Percentiles rank a stretch among this genome's conserved stretches.
phyloP scores from a whole-genome alignment of 257 asterid species.

The Dorcoceras hygrometricum region DNA sequence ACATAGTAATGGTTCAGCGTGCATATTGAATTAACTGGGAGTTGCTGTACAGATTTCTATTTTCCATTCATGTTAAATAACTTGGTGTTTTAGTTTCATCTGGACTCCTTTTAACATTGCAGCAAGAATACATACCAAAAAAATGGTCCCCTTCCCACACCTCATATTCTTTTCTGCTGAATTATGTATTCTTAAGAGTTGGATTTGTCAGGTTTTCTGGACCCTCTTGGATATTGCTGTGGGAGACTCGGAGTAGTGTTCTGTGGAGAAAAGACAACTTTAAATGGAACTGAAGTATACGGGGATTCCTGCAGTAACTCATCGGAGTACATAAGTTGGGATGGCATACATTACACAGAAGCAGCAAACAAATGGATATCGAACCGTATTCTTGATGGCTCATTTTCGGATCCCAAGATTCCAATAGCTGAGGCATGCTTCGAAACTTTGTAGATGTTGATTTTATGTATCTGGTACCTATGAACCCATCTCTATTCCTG shows the following conservation, averaged over 20 bases:
- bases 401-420: slow-evolving; percentile 22
- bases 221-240: slow-evolving; percentile 25
- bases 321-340: slow-evolving; percentile 33
- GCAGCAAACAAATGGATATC: slow-evolving; percentile 30
- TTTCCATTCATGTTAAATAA: too few species aligned
- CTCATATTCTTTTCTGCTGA: too few species aligned
- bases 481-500: too few species aligned
- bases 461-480: neutral
- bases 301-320: slow-evolving; percentile 27
- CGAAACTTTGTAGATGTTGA: neutral
- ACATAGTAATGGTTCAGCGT: too few species aligned
- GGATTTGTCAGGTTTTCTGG: slow-evolving; percentile 19
- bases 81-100: too few species aligned
- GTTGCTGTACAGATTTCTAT: too few species aligned
- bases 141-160: too few species aligned
- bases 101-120: too few species aligned
- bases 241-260: slow-evolving; percentile 19
- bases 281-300: slow-evolving; percentile 23
- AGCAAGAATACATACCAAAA: too few species aligned
- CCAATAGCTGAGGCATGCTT: slow-evolving; percentile 20
- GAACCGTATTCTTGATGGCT: slow-evolving; percentile 15
- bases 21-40: too few species aligned
- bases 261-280: slow-evolving; percentile 19
- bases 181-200: neutral
- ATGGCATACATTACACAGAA: slow-evolving; percentile 32